A percentile compares a stretch with the other conserved stretches of the same genome.
phyloP scores from a whole-genome alignment of 192 early-diverging fungal species.

The Backusella tuberculispora region DNA sequence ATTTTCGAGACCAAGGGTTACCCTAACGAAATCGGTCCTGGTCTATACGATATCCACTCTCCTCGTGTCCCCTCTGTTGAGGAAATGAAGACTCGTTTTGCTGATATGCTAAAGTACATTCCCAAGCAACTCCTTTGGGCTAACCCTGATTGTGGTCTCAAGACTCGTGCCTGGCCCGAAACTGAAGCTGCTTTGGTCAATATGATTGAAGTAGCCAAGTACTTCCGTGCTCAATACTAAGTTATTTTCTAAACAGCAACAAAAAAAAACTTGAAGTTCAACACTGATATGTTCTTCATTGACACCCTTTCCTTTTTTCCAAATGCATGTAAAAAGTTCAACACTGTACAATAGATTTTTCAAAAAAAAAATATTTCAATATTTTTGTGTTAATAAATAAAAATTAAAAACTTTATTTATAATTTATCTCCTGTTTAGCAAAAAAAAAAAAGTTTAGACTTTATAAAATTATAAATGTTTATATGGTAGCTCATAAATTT shows the following conservation, averaged over 20 bases:
- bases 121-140: constrained; percentile 84
- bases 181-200: constrained; percentile 85
- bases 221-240: constrained; percentile 53
- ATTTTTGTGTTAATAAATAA: constrained; percentile 9
- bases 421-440: too few relatives aligned
- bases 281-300: neutral
- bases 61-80: constrained; percentile 89
- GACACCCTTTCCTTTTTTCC: neutral
- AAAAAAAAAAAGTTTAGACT: too few relatives aligned
- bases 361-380: constrained; percentile 5
- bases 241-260: neutral
- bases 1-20: constrained; percentile 87
- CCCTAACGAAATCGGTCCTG: constrained; percentile 92
- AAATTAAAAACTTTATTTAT: neutral
- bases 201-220: constrained; percentile 81
- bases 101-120: constrained; percentile 86
- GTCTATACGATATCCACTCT: constrained; percentile 98
- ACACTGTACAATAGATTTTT: constrained; percentile 24
- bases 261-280: constrained; percentile 16
- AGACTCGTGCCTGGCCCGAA: constrained; percentile 96
- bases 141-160: constrained; percentile 98
- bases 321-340: constrained; percentile 18
- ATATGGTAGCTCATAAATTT: too few relatives aligned
- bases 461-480: too few relatives aligned
- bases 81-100: constrained; percentile 88